Base-by-base conservation (phyloP, 495 filamentous ascomycete species). In the Aspergillus carlsbadensis region DNA sequence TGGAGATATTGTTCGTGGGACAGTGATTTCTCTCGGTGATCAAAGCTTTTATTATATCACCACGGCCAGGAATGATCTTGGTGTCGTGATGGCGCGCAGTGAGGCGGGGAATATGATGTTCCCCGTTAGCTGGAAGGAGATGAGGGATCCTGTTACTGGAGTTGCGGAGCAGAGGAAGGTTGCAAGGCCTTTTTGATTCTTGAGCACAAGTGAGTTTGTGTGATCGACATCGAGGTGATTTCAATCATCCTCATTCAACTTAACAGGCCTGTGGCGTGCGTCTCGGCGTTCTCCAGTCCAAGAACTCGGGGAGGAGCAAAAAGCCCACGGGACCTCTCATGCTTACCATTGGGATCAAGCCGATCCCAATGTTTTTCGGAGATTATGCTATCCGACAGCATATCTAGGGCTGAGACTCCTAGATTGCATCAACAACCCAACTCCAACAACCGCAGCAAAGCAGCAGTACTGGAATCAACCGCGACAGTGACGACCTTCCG, bases 41-140 rank as follows among this genome's bases (percentile, higher is more conserved):
- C 91, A 96, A 72, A 84, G 86, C 41, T 95, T 89, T 63, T 98
- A 96, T 70, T 98, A 97, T 71, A 76, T 96, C 14, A 87, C 84
- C 33, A 98, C 94, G 6, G 90, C 91, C 47, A 81, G 81, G 56
- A 97, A 98, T 72, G 88, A 95, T 70, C 77, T 96, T 35, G 94
- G 94, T 18, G 93, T 98, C 42, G 87, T 98, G 18, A 91, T 97
- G 88, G 94, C 94, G 20, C 85, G 81, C 63, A 96, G 91, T 65
- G 92, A 95, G 68, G 82, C 81, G 2, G 94, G 92, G 1, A 92
- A 94, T 69, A 81, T 84, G 68, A 93, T 98, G 88, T 86, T 87
- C 62, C 93, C 94, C 11, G 81, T 95, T 24, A 95, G 85, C 69
- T 98, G 94, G 94, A 91, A 88, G 77, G 92, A 98, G 69, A 93